These are phyloP conservation scores for Lippia alba DNA, from an alignment of 305 asterid species.

Conservation along the genomic window DNA sequence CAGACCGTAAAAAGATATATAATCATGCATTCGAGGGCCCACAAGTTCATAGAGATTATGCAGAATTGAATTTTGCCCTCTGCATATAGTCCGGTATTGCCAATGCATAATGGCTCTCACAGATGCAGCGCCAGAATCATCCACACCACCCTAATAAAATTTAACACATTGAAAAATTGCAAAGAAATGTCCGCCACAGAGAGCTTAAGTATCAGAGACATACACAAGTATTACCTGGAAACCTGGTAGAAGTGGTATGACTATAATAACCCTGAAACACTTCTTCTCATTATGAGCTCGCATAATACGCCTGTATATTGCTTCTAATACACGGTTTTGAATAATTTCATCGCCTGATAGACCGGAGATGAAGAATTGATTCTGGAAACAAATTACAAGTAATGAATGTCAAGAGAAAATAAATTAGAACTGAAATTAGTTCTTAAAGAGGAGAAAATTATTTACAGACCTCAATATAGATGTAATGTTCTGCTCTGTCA, in stretches of 20 bases:
- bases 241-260: conserved; percentile 97
- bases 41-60: conserved; percentile 71
- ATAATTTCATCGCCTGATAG: conserved; percentile 87
- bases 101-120: conserved; percentile 99
- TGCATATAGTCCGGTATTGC: conserved; percentile 89
- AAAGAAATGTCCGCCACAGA: conserved; percentile 16
- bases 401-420: conserved; percentile 37
- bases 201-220: conserved; percentile 27
- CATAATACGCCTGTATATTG: conserved; percentile 76
- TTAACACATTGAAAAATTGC: conserved; percentile 30
- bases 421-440: conserved; percentile 14
- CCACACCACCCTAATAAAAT: conserved; percentile 85
- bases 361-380: conserved; percentile 98
- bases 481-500: conserved; percentile 88
- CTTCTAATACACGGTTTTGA: conserved; percentile 85
- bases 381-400: conserved; percentile 57
- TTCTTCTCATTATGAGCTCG: conserved; percentile 87
- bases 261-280: conserved; percentile 89
- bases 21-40: conserved; percentile 84
- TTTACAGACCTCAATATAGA: conserved; percentile 84
- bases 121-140: conserved; percentile 99
- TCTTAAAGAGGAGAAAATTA: conserved; percentile 10
- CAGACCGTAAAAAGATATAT: conserved; percentile 87
- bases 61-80: conserved; percentile 83
- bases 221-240: conserved; percentile 67